Percentiles rank a stretch among this genome's conserved stretches.
phyloP scores from a whole-genome alignment of 1,139 yeast genomes.

The Nakaseomyces sp. region DNA sequence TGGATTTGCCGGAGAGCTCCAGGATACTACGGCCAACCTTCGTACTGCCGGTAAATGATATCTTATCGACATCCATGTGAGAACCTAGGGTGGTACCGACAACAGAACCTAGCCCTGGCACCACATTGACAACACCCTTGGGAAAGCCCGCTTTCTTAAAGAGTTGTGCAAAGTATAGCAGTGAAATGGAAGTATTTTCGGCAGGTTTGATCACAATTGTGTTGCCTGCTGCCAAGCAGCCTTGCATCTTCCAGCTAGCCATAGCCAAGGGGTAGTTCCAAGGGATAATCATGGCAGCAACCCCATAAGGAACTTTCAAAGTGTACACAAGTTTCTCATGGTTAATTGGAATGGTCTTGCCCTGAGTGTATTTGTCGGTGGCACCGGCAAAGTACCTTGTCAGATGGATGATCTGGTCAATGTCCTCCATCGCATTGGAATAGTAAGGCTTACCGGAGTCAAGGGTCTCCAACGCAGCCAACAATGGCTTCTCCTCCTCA shows the following conservation, averaged over 20 bases:
- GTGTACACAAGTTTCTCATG: constrained; percentile 67
- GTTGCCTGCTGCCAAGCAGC: constrained; percentile 64
- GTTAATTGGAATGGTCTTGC: constrained; percentile 57
- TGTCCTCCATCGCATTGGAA: constrained; percentile 49
- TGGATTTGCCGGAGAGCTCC: constrained; percentile 52
- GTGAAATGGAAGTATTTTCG: constrained; percentile 57
- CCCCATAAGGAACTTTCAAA: constrained; percentile 73
- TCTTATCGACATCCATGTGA: constrained; percentile 49
- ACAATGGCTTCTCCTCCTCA: constrained; percentile 39
- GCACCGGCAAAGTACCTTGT: constrained; percentile 74
- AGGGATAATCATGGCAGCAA: constrained; percentile 67
- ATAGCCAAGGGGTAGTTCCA: constrained; percentile 70
- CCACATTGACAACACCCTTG: constrained; percentile 55
- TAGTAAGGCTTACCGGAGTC: constrained; percentile 58
- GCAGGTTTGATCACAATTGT: constrained; percentile 59
- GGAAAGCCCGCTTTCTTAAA: constrained; percentile 64
- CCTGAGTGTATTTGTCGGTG: constrained; percentile 73
- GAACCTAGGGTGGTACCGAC: constrained; percentile 53
- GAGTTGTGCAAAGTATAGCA: constrained; percentile 45
- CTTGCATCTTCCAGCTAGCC: constrained; percentile 65
- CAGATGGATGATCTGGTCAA: constrained; percentile 51
- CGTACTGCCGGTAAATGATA: constrained; percentile 58
- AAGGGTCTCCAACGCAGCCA: constrained; percentile 52
- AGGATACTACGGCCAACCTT: constrained; percentile 50
- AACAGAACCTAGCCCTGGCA: constrained; percentile 48